Conservation (phyloP, 2,329 filamentous ascomycete genomes). For the Fusarium albidum region DNA sequence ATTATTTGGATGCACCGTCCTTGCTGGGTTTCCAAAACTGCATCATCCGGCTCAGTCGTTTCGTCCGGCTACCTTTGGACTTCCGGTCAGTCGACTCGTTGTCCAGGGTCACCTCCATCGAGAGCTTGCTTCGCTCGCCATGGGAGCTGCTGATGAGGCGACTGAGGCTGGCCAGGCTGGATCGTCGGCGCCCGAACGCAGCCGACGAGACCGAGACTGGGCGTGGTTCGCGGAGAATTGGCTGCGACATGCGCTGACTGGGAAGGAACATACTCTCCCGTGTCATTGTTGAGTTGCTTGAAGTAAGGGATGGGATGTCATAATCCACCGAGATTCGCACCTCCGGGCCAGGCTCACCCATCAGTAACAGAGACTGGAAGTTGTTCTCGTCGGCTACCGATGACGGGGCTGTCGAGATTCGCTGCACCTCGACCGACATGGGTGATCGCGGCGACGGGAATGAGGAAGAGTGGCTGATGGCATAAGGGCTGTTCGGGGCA, state of each 20-base stretch:
- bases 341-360: constrained; percentile 79
- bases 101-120: constrained; percentile 69
- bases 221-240: constrained; percentile 62
- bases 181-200: constrained; percentile 73
- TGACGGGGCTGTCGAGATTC: constrained; percentile 78
- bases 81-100: constrained; percentile 63
- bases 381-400: constrained; percentile 76
- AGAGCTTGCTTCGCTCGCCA: constrained; percentile 78
- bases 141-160: constrained; percentile 79
- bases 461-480: constrained; percentile 70
- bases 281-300: constrained; percentile 80
- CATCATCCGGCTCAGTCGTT: constrained; percentile 77
- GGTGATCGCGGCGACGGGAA: constrained; percentile 75
- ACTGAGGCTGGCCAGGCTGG: constrained; percentile 79
- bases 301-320: constrained; percentile 77
- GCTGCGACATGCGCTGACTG: constrained; percentile 56
- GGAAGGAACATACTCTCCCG: constrained; percentile 66
- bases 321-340: constrained; percentile 73
- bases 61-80: constrained; percentile 69
- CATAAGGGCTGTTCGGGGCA: constrained; percentile 69
- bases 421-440: constrained; percentile 74
- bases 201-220: constrained; percentile 69
- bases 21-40: constrained; percentile 78
- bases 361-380: constrained; percentile 71
- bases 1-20: constrained; percentile 42